A percentile compares a stretch with the other conserved stretches of the same genome.
These are phyloP conservation scores for Fusarium subglutinans DNA, from an alignment of 2,329 filamentous ascomycete genomes.

Conservation along the genomic window DNA sequence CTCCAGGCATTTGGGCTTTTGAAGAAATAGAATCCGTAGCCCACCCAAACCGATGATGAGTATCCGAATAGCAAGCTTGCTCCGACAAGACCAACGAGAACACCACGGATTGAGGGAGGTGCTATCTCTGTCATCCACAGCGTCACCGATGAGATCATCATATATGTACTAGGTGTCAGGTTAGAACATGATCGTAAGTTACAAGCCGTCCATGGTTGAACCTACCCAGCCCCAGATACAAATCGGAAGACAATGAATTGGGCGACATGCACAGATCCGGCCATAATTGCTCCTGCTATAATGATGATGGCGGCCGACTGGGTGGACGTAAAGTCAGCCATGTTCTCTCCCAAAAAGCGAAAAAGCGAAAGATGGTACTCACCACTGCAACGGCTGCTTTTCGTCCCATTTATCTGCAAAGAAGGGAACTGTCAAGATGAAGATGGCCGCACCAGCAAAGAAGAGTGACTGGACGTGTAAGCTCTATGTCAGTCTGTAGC, in stretches of 20 bases:
- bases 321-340: background rate
- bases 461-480: background rate
- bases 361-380: background rate
- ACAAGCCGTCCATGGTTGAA: too few species aligned
- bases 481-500: background rate
- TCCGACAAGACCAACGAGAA: background rate
- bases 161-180: background rate
- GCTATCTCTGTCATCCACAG: background rate
- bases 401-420: background rate
- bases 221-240: background rate
- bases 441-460: background rate
- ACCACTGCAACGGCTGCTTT: background rate
- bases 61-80: background rate
- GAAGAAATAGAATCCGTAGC: background rate
- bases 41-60: background rate
- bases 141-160: background rate
- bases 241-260: background rate
- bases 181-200: background rate
- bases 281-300: background rate
- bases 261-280: background rate
- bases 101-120: background rate
- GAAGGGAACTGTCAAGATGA: background rate
- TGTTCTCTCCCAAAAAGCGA: background rate
- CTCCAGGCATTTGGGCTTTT: background rate
- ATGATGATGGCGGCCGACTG: background rate